Evolutionary conservation across 2,329 filamentous ascomycete genomes (phyloP).

Genomic region (Ascochyta fabae): DNA sequence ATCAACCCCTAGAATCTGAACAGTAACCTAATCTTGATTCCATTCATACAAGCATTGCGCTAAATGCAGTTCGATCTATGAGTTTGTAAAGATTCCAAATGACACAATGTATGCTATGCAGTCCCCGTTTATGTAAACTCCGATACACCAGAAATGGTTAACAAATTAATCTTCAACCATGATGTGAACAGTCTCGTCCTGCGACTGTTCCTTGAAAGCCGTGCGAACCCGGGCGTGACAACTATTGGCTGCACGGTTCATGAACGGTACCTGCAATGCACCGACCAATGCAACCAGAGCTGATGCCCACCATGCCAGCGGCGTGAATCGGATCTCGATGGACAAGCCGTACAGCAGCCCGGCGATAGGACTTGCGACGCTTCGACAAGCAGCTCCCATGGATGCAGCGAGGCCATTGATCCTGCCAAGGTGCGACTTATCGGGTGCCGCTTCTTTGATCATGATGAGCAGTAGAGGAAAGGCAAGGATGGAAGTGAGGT

Average conservation of each 20-base stretch:
- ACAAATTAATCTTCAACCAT: constrained; percentile 27
- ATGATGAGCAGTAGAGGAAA: constrained; percentile 74
- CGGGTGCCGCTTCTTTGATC: constrained; percentile 73
- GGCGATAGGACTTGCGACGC: constrained; percentile 70
- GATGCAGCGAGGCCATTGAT: constrained; percentile 77
- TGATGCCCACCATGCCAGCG: constrained; percentile 69
- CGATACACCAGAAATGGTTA: too few relatives aligned
- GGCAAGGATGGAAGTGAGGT: constrained; percentile 71
- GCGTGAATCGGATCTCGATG: constrained; percentile 62
- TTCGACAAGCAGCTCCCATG: constrained; percentile 74
- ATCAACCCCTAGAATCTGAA: too few relatives aligned
- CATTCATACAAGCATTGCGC: too few relatives aligned
- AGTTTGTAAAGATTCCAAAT: too few relatives aligned
- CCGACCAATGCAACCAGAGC: constrained; percentile 63
- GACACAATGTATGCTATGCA: too few relatives aligned
- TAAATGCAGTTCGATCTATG: too few relatives aligned
- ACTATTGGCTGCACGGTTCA: constrained; percentile 56
- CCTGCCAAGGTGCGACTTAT: constrained; percentile 67
- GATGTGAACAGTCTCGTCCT: constrained; percentile 34
- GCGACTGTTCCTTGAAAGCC: constrained; percentile 24
- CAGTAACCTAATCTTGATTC: too few relatives aligned
- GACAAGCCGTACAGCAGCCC: constrained; percentile 71
- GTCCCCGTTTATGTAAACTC: too few relatives aligned
- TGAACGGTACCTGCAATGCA: constrained; percentile 62
- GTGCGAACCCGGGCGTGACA: constrained; percentile 37